Percentiles rank a stretch among this genome's conserved stretches.
Evolutionary conservation across 371 early-diverging fungal species (phyloP).

Genomic region (Apophysomyces ossiformis): DNA sequence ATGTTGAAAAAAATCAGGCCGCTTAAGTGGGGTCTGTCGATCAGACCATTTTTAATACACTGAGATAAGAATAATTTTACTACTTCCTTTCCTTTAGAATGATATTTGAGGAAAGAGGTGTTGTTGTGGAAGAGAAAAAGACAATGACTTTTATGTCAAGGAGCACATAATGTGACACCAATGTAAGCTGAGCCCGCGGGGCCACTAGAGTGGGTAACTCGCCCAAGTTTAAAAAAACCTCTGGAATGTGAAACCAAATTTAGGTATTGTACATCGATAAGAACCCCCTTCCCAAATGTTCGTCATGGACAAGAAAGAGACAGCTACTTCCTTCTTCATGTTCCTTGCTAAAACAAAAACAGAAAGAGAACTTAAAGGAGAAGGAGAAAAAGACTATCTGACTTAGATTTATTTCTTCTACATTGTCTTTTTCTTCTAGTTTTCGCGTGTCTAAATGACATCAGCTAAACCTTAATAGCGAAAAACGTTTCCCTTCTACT

Average conservation of each 20-base stretch:
- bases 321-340: background rate
- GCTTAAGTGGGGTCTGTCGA: background rate
- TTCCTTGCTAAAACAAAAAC: background rate
- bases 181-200: slow-evolving; percentile 10
- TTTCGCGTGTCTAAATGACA: slow-evolving; percentile 13
- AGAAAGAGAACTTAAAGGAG: background rate
- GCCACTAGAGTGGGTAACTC: slow-evolving; percentile 5
- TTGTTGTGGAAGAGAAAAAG: background rate
- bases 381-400: background rate
- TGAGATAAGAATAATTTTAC: slow-evolving; percentile 3
- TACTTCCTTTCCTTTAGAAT: background rate
- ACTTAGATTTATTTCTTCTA: too few relatives aligned
- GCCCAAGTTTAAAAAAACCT: slow-evolving; percentile 2
- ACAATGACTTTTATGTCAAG: background rate
- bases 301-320: background rate
- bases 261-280: slow-evolving; percentile 2
- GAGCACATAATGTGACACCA: slow-evolving; percentile 10
- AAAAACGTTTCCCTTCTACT: slow-evolving; percentile 4
- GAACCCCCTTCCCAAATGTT: background rate
- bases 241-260: slow-evolving; percentile 4
- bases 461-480: background rate
- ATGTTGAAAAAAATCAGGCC: background rate
- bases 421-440: slow-evolving; percentile 17
- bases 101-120: background rate
- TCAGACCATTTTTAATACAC: background rate